Base-by-base conservation (phyloP, 352 stramenopile species). In the Pythium brachiatum region DNA sequence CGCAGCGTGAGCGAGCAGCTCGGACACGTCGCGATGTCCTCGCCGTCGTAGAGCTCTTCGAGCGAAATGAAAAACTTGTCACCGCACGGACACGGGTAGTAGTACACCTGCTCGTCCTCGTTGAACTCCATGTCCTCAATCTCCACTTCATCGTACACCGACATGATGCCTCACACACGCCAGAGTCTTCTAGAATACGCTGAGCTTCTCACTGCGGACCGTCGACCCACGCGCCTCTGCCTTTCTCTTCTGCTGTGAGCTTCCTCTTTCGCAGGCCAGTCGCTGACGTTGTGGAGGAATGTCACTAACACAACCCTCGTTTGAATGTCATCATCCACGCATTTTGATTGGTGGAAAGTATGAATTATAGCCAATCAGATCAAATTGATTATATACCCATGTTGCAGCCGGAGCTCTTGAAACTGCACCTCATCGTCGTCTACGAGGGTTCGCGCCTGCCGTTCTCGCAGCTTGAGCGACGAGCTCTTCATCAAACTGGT, bases 101-200 rank as follows among this genome's bases (percentile, higher is more conserved):
- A 97, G 72, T 98, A 99, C 52, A 92, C 83, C 64, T 96, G 80
- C 59, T 96, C 92, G 7, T 92, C 79, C n/a, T 81, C 83, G 67
- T 99, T 85, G 78, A 94, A 99, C 54, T 93, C 88, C 92, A 99
- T 99, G 73, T 99, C 96, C 75, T 98, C 94, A 67, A 99, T 97
- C 83, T 98, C 93, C 34, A 99, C 92, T 76, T 99, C 97, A 79
- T 99, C 97, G 77, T 99, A 99, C 57, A 99, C 81, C 36, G 86
- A 88, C 84, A 96, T 95, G 21, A 21, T 56, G 4, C 23, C 50
- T 54, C 16, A 29, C 26, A 44, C 2, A 20, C 51, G 27, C 7
- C 20, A 11, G 32, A 5, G n/a, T 48, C 51, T 39, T 43, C 21
- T n/a, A 36, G 46, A 36, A 36, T 53, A 12, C 0, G 46, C 46